Evolutionary conservation across 371 early-diverging fungal genomes (phyloP), one percentile per base, ranked within the genome.

Genomic region (Mucor irregularis): DNA sequence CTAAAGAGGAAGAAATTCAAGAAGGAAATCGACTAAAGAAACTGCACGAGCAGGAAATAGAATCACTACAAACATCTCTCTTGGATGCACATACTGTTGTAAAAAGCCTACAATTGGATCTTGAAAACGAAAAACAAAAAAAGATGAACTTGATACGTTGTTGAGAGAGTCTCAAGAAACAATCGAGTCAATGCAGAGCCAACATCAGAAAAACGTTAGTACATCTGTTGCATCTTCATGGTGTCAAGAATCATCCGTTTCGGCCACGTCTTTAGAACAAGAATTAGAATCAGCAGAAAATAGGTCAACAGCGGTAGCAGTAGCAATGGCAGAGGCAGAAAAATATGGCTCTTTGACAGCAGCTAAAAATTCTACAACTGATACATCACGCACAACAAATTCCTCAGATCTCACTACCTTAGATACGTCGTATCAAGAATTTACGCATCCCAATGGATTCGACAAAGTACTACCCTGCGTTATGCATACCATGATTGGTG

Each of bases 401-500:
- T 17, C 39, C 29, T 22, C 30, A 43, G 22, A 4, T 37, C n/a
- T 3, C 22, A 14, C 4, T 45, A 34, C 17, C 24, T n/a, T n/a
- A n/a, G n/a, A n/a, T n/a, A n/a, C n/a, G n/a, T n/a, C n/a, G n/a
- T n/a, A n/a, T n/a, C n/a, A n/a, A n/a, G n/a, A n/a, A 24, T 9
- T 17, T 6, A 7, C n/a, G 14, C 21, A 35, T 38, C 44, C 35
- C 4, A 26, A 53, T 13, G 51, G 26, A 28, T 45, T 50, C 16
- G 43, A 62, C 21, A 39, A 54, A 9, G 31, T 26, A 13, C 26
- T 61, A 1, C 70, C 65, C 13, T 62, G 53, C 14, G 45, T 76
- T n/a, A 86, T 89, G 16, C 83, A 84, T 26, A 88, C 90, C 19
- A 91, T 91, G 91, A 83, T 88, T 24, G 92, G 92, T 5, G 85